Conservation (phyloP, 148 eudicot genomes). For the Dysphania ambrosioides region DNA sequence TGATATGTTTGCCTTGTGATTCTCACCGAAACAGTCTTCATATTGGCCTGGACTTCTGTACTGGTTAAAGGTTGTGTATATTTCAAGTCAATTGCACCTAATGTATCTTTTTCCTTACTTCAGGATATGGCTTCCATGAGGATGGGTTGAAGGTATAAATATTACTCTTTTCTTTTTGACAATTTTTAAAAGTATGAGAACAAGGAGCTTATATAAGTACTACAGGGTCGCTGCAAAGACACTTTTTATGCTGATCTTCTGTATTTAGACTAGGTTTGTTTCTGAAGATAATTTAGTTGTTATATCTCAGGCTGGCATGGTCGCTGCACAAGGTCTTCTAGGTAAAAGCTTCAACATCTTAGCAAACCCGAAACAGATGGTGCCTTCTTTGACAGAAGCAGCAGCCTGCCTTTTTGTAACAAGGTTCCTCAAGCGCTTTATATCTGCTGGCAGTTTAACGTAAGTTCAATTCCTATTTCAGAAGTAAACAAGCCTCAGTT, state of each 20-base stretch:
- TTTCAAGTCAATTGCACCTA: background rate
- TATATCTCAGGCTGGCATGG: slow-evolving; percentile 62
- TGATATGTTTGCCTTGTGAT: too few relatives aligned
- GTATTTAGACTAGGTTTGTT: background rate
- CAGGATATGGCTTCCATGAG: slow-evolving; percentile 96
- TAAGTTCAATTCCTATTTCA: slow-evolving; percentile 45
- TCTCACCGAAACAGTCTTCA: too few relatives aligned
- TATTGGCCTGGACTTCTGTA: too few relatives aligned
- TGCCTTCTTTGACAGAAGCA: slow-evolving; percentile 61
- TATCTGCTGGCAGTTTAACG: slow-evolving; percentile 72
- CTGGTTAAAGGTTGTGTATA: background rate
- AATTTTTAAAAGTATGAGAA: background rate
- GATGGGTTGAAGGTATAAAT: slow-evolving; percentile 84
- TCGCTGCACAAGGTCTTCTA: slow-evolving; percentile 63
- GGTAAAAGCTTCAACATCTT: slow-evolving; percentile 36
- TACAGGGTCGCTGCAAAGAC: background rate
- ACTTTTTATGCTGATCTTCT: background rate
- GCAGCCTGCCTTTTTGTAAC: slow-evolving; percentile 71
- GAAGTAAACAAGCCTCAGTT: background rate
- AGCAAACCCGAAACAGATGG: slow-evolving; percentile 83
- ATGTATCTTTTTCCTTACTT: slow-evolving; percentile 7
- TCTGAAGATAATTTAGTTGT: background rate
- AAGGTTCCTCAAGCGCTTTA: slow-evolving; percentile 55
- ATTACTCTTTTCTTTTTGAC: background rate
- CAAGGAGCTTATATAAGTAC: background rate